Percentiles rank a stretch among this genome's conserved stretches.
phyloP scores from a whole-genome alignment of 2,329 filamentous ascomycete genomes.

The Fusarium camptoceras region DNA sequence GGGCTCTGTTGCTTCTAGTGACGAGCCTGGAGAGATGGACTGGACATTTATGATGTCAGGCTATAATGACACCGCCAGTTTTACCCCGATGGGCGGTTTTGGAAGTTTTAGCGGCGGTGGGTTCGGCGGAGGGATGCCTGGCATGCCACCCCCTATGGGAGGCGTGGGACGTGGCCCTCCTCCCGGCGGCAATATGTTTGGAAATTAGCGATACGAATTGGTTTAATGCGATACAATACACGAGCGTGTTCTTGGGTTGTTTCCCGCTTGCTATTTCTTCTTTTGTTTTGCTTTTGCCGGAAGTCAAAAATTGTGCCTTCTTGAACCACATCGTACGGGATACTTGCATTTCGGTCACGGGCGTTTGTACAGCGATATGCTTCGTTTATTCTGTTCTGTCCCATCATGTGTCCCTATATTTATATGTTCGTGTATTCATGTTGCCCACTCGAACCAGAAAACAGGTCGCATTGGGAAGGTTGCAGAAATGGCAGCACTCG shows the following conservation, averaged over 20 bases:
- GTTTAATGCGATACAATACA: slow-evolving; percentile 8
- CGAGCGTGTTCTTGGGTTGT: not conserved
- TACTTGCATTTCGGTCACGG: not conserved
- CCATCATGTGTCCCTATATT: not conserved
- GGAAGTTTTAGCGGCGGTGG: slow-evolving; percentile 45
- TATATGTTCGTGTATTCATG: not conserved
- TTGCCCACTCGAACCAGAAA: not conserved
- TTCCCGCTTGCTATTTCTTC: not conserved
- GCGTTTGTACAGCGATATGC: not conserved
- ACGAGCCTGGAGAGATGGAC: slow-evolving; percentile 57
- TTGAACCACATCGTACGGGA: not conserved
- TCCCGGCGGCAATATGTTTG: slow-evolving; percentile 46
- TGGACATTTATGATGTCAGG: slow-evolving; percentile 62
- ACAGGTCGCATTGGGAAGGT: not conserved
- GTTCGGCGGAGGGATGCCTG: slow-evolving; percentile 42
- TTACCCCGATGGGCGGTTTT: slow-evolving; percentile 48
- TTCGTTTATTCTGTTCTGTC: not conserved
- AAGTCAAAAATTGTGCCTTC: not conserved
- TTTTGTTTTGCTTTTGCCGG: not conserved
- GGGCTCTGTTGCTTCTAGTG: slow-evolving; percentile 40
- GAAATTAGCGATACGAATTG: slow-evolving; percentile 25
- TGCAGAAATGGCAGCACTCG: not conserved
- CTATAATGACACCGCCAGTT: slow-evolving; percentile 52
- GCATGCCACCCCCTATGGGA: slow-evolving; percentile 38
- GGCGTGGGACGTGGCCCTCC: slow-evolving; percentile 33